Conservation (phyloP, 73 alveolate genomes). For the Paramecium sexaurelia region DNA sequence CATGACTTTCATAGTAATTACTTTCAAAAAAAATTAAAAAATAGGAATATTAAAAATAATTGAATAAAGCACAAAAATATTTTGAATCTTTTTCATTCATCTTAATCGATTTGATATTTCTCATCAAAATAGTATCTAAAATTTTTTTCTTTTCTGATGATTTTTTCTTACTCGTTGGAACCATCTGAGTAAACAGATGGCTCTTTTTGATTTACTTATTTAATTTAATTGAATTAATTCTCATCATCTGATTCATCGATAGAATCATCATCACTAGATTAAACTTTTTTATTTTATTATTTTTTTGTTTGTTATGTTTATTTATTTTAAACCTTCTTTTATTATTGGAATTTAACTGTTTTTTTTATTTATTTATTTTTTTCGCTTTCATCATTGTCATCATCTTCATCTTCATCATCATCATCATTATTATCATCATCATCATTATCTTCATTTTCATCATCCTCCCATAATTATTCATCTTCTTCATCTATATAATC, state of each 20-base stretch:
- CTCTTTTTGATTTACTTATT: not conserved
- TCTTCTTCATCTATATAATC: slow-evolving; percentile 56
- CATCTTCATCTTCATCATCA: not conserved
- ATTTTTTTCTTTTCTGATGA: not conserved
- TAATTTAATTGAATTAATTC: not conserved
- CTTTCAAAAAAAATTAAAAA: not conserved
- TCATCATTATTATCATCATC: slow-evolving; percentile 2
- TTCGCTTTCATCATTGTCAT: not conserved
- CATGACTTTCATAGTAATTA: not conserved
- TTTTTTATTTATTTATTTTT: not conserved
- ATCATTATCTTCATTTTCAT: not conserved
- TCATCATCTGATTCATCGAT: not conserved
- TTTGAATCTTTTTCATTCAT: not conserved
- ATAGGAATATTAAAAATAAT: not conserved
- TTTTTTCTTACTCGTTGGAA: not conserved
- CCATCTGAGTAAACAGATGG: not conserved
- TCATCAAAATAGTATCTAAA: slow-evolving; percentile 23
- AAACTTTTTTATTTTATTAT: not conserved
- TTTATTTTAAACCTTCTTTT: not conserved
- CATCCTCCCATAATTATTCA: slow-evolving; percentile 51
- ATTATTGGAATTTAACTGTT: not conserved
- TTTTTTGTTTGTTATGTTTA: not conserved
- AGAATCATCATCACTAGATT: slow-evolving; percentile 13
- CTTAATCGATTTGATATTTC: not conserved
- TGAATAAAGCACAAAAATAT: not conserved